Base-by-base conservation (phyloP, 495 filamentous ascomycete genomes). In the Penicillium arizonense region DNA sequence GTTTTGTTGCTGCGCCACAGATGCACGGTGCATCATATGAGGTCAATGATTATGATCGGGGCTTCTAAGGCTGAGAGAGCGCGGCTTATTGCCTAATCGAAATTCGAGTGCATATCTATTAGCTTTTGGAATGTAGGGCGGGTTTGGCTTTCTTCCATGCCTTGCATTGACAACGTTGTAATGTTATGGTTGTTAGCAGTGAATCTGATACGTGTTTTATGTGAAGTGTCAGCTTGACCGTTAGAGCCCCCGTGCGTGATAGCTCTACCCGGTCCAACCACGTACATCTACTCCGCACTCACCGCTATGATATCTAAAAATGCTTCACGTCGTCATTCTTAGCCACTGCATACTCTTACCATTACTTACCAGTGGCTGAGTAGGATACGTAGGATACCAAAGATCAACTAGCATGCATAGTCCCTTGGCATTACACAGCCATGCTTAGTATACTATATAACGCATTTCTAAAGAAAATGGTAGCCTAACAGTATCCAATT, bases 341-440 rank as follows among this genome's bases (percentile, higher is more conserved):
- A 9, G 28, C 28, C 23, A 36, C n/a, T 14, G 13, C n/a, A n/a
- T 49, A 18, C 8, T 30, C 9, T 30, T 9, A 30, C 7, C 28
- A 1, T 8, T 30, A 7, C 9, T 30, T 10, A 30, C 5, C 5
- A 30, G 28, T 30, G 28, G 28, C 28, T 30, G 28, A 30, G 28
- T 7, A 10, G 28, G 28, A 30, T 30, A 30, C 28, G 8, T 30
- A 4, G 5, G 28, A 30, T 30, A 30, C 28, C 28, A 33, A 36
- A 6, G 23, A 11, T 12, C 30, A 7, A 21, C 8, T n/a, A 3
- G 6, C 24, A 40, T 33, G 41, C 44, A 41, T 7, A 13, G 14
- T 16, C n/a, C 34, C 44, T 44, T 52, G 10, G 53, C 35, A 37
- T 39, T 28, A 35, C 57, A 42, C 47, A 44, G 57, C 53, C 44